These are phyloP conservation scores for Astragalus membranaceus DNA, from an alignment of 306 rosid species.

Conservation along the genomic window DNA sequence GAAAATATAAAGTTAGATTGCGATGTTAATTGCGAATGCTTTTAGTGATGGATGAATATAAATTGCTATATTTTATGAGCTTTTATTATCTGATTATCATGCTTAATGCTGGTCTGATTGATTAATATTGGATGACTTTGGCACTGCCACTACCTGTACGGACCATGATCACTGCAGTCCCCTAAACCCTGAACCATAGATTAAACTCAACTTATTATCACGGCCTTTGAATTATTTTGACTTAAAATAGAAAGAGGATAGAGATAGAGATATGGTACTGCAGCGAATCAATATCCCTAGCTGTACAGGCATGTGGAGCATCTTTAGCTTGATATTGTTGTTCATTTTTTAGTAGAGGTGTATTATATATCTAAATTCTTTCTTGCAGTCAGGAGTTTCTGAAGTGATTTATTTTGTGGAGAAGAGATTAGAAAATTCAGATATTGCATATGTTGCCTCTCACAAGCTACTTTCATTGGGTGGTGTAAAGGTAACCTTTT, in stretches of 20 bases:
- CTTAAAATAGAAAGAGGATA: too few relatives aligned
- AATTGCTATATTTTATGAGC: not conserved
- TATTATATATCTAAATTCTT: conserved; percentile 10
- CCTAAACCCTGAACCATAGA: too few relatives aligned
- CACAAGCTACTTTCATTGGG: conserved; percentile 81
- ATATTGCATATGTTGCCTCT: conserved; percentile 60
- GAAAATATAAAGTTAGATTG: not conserved
- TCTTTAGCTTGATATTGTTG: not conserved
- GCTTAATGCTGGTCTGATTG: not conserved
- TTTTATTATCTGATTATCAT: not conserved
- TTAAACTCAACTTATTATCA: too few relatives aligned
- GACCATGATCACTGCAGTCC: too few relatives aligned
- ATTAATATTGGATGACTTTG: not conserved
- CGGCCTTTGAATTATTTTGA: too few relatives aligned
- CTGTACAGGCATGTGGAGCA: not conserved
- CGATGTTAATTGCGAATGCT: not conserved
- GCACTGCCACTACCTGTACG: not conserved
- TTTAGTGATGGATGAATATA: not conserved
- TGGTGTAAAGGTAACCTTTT: conserved; percentile 63
- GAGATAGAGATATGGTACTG: too few relatives aligned
- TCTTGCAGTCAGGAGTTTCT: conserved; percentile 74
- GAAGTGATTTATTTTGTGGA: conserved; percentile 82
- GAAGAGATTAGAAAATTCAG: conserved; percentile 62
- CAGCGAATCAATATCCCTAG: too few relatives aligned
- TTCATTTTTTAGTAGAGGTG: not conserved